Evolutionary conservation across 352 stramenopile genomes (phyloP), one percentile per base, ranked within the genome.

Genomic region (Pythium myriotylum): DNA sequence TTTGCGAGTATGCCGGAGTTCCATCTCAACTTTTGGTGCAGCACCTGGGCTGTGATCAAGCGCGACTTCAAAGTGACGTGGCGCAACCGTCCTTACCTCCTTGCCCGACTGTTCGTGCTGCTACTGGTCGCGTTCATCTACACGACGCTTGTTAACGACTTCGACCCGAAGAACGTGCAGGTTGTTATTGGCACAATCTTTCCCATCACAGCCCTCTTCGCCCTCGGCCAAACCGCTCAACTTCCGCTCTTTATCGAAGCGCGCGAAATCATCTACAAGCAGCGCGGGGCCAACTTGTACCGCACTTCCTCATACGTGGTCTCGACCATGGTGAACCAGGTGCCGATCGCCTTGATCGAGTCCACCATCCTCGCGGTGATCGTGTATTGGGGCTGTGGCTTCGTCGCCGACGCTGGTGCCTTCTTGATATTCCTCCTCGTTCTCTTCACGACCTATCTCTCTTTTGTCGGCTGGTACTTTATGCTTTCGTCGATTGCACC

Each of bases 301-400:
- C 70, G 71, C 16, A 65, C 79, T 14, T 73, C 70, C 13, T 72
- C 75, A 17, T 92, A 85, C 55, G 67, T 85, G 32, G 40, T 88
- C 27, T 77, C 57, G 16, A 46, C 37, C 20, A 26, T 40, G 4
- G 62, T 50, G 22, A 57, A 23, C 19, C 43, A 59, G 27, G 47
- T 68, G 37, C 51, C 73, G 55, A 58, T 74, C 51, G 32, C 48
- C 70, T 3, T 68, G 17, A 50, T 80, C 29, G 82, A 89, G 72
- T 70, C 71, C 6, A 52, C 85, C 9, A 46, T 81, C 20, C 87
- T 91, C 68, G 82, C 76, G 22, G 76, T 65, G 6, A 59, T 92
- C 52, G 52, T 88, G 8, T 92, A 92, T 58, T 92, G 72, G 62
- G 75, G 88, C 59, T 73, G 83, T 53, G 82, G 82, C 16, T 72